phyloP scores from a whole-genome alignment of 768 basidiomycete species.

The Termitomyces sp. region DNA sequence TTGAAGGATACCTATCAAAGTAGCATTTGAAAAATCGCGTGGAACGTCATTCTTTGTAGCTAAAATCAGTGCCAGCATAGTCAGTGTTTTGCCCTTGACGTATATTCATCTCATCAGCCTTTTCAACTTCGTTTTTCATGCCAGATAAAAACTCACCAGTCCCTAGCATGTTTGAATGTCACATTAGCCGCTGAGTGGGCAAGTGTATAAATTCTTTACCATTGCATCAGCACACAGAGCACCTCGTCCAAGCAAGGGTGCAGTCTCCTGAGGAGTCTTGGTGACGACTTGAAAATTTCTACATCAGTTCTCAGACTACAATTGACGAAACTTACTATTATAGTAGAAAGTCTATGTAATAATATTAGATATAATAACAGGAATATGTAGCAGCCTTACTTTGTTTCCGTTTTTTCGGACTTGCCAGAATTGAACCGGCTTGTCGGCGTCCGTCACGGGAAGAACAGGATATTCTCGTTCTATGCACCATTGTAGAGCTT shows the following conservation, averaged over 20 bases:
- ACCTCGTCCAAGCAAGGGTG: constrained; percentile 73
- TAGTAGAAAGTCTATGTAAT: constrained; percentile 55
- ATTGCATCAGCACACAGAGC: constrained; percentile 89
- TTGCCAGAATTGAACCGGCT: constrained; percentile 90
- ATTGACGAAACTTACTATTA: constrained; percentile 45
- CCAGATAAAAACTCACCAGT: constrained; percentile 23
- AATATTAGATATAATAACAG: background rate
- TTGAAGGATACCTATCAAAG: constrained; percentile 62
- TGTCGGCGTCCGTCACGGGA: constrained; percentile 61
- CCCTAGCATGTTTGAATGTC: constrained; percentile 24
- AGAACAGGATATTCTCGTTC: constrained; percentile 73
- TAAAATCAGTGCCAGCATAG: constrained; percentile 77
- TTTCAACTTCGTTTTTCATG: background rate
- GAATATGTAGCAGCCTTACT: constrained; percentile 28
- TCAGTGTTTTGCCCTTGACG: constrained; percentile 80
- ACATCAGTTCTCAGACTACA: background rate
- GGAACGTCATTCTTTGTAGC: constrained; percentile 68
- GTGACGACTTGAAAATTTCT: constrained; percentile 56
- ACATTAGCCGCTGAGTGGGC: background rate
- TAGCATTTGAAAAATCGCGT: constrained; percentile 53
- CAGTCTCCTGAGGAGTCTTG: constrained; percentile 62
- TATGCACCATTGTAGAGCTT: constrained; percentile 86
- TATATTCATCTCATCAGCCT: background rate
- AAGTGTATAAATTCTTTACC: constrained; percentile 32
- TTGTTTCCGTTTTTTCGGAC: constrained; percentile 49